Evolutionary conservation across 1,284 basidiomycete genomes (phyloP), one percentile per base, ranked within the genome.

Genomic region (Ustilago bromivora): DNA sequence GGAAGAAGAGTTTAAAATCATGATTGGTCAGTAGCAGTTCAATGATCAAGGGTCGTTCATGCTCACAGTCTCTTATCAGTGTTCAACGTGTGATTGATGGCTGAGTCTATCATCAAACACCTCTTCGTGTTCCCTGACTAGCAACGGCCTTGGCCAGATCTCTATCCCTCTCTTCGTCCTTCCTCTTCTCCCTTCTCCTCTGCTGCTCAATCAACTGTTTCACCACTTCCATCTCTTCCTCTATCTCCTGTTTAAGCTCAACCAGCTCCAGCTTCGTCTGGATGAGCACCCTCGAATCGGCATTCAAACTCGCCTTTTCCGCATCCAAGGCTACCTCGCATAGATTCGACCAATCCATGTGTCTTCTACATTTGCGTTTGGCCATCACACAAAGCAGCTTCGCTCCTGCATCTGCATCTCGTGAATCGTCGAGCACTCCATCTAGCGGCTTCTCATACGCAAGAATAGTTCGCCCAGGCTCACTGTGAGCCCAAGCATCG

Each of bases 331-430:
- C 51, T 6, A 67, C 13, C 41, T 76, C 74, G 61, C 68, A 67
- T 31, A 76, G 57, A 32, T 76, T 71, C 8, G 69, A 64, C 78
- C 78, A 80, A 15, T 77, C 78, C 3, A 63, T 6, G 47, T 80
- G 78, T 11, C 74, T 51, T 31, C 66, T 61, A 51, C 78, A 80
- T 34, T 75, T 80, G 38, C 78, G 64, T 28, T 75, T 77, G 6
- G 67, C 59, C 10, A 40, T 28, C 2, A 49, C 66, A n/a, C 78
- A 80, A 3, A 80, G 34, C 31, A 53, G n/a, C 9, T 15, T 38
- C 28, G 9, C 12, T 15, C 1, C 36, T 36, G 41, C 57, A 10
- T 55, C 38, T 3, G n/a, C 1, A 11, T 51, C 57, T 7, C 31
- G 5, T 3, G 41, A 9, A 34, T 78, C 71, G 13, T 74, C 65